Evolutionary conservation across 2,329 filamentous ascomycete genomes (phyloP), one percentile per base, ranked within the genome.

Genomic region (Fonsecaea pedrosoi): DNA sequence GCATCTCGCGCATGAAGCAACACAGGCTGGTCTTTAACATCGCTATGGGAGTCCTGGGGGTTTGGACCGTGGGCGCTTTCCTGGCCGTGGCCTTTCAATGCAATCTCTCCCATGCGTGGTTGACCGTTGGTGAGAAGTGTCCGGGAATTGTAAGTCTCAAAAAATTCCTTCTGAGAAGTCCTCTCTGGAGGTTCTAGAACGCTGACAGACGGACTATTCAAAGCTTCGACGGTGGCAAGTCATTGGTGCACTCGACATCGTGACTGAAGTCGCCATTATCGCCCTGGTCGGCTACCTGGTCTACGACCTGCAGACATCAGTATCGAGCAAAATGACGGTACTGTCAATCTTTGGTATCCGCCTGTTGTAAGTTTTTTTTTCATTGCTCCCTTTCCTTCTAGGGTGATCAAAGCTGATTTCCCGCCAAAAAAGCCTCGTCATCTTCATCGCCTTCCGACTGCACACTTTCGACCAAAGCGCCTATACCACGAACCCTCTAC

Each of bases 361-460:
- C 9, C 74, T 80, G 10, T 73, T 76, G 79, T 81, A 70, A 73
- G 79, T 71, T 34, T 30, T 10, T 37, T 42, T 32, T 6, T 25
- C 25, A 25, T 25, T 25, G 2, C 25, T 25, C 45, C 21, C 54
- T 38, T 50, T n/a, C 34, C 63, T 7, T 7, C 67, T 55, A 57
- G 70, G 25, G 25, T 25, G 25, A 35, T n/a, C 4, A 53, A 21
- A 25, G 50, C 57, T 65, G 40, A 65, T 25, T 25, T 25, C 25
- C 25, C 25, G 25, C 25, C 25, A 2, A 25, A 25, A 25, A 25
- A 80, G 79, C 3, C 71, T 79, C 4, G 76, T 80, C 55, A 72
- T 78, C 30, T 73, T 79, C 64, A 74, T 76, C 34, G 66, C 77
- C 34, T 70, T 81, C 65, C 78, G 79, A 53, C 74, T 80, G 35